Base-by-base conservation (phyloP, 352 stramenopile genomes). In the Pseudoperonospora humuli region DNA sequence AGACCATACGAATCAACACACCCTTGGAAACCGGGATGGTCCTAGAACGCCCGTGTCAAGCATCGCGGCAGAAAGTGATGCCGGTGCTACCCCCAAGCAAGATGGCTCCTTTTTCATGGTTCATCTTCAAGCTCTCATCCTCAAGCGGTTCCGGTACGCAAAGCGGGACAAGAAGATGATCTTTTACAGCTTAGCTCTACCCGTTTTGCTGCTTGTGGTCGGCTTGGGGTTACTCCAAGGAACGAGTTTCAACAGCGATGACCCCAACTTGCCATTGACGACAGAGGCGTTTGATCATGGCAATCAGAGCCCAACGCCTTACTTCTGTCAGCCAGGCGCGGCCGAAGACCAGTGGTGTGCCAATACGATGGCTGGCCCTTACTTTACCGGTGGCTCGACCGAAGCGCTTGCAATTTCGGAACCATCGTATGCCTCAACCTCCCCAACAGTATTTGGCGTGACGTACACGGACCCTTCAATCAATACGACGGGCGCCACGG, bases 111-210 rank as follows among this genome's bases (percentile, higher is more conserved):
- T 54, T 25, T 39, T 79, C 44, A 31, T 45, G 29, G 45, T 32
- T 4, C 76, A 86, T 20, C 45, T 86, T 3, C 11, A 25, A 2
- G 76, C 73, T 1, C 44, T 88, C 0, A 29, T 86, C 11, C 54
- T 71, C 5, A 88, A 89, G 45, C 67, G 76, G 0, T 78, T 81
- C 41, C 61, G 67, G 0, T 59, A 75, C n/a, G 64, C 71, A 13
- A 81, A 75, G 27, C 66, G 73, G 3, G 76, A 88, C 48, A 64
- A 64, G 28, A 78, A 77, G 42, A 71, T 68, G 45, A 57, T 83
- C 5, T 51, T 79, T 26, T 79, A 83, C 40, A 85, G 69, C 29
- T 50, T 67, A 14, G 42, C 75, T 1, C 42, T 87, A 2, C 77
- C 80, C 0, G 47, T 87, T 11, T 28, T 79, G 10, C 39, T 81